Evolutionary conservation across 441 rosid genomes (phyloP).

Genomic region (Melastoma candidum): DNA sequence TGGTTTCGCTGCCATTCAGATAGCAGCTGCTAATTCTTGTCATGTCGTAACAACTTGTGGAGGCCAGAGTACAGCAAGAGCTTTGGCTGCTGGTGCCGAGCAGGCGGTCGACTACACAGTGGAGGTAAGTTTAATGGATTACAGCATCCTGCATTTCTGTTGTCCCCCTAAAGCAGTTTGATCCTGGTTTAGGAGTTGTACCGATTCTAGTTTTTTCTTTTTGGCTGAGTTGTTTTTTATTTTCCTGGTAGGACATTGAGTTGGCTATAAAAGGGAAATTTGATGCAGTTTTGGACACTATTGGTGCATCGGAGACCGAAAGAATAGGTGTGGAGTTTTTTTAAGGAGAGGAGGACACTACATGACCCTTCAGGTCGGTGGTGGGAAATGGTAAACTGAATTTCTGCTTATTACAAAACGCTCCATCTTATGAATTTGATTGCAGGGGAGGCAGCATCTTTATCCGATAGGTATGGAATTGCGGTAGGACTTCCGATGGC

Average conservation of each 20-base stretch:
- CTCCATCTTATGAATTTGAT: constrained; percentile 9
- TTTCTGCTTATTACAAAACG: not conserved
- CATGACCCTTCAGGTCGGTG: constrained; percentile 82
- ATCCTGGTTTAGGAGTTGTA: not conserved
- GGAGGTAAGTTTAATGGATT: constrained; percentile 32
- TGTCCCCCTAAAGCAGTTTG: no score
- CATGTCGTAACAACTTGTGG: constrained; percentile 79
- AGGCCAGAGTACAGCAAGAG: constrained; percentile 48
- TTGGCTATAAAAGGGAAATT: constrained; percentile 71
- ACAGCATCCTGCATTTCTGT: not conserved
- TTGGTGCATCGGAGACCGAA: constrained; percentile 84
- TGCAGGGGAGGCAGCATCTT: constrained; percentile 81
- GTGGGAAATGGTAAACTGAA: constrained; percentile 9
- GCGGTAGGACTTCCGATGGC: constrained; percentile 73
- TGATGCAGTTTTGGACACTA: constrained; percentile 90
- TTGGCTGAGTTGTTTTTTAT: not conserved
- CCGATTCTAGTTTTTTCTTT: not conserved
- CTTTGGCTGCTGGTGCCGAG: constrained; percentile 73
- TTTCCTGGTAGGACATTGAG: constrained; percentile 55
- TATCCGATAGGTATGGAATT: constrained; percentile 74
- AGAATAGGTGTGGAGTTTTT: constrained; percentile 61
- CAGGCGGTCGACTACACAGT: constrained; percentile 79
- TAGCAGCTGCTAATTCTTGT: constrained; percentile 69
- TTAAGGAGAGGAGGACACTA: constrained; percentile 83
- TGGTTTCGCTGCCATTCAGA: constrained; percentile 86